phyloP scores from a whole-genome alignment of 176 grass and related monocot species.

The Avena sativa region DNA sequence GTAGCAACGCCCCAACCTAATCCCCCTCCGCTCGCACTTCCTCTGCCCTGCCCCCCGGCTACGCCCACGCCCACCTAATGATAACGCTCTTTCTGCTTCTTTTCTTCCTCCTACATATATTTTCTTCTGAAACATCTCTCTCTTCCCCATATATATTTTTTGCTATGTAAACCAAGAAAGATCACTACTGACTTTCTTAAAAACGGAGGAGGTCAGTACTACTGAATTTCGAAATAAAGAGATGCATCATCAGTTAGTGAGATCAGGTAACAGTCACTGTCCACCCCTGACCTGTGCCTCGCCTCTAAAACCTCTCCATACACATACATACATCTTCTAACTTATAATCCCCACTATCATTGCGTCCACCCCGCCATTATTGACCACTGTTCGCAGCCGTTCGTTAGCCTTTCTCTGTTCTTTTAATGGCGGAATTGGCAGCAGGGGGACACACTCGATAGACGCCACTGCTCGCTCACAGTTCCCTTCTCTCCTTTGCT shows the following conservation, averaged over 20 bases:
- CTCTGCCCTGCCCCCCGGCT: neutral
- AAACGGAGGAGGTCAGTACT: too few relatives aligned
- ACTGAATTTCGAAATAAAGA: constrained; percentile 20
- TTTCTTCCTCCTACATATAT: neutral
- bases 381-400: constrained; percentile 29
- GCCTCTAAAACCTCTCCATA: neutral
- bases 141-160: neutral
- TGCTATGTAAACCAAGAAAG: neutral
- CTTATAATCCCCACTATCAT: neutral
- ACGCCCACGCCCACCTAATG: constrained; percentile 35
- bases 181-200: neutral
- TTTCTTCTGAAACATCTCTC: neutral
- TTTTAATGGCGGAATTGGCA: constrained; percentile 44
- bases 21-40: constrained; percentile 4
- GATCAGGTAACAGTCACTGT: constrained; percentile 7
- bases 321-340: neutral
- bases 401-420: constrained; percentile 38
- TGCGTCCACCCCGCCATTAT: constrained; percentile 40
- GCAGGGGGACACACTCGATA: constrained; percentile 28
- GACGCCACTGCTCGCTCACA: neutral
- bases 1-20: constrained; percentile 50
- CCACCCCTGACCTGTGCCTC: neutral
- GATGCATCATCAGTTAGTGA: neutral
- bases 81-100: neutral
- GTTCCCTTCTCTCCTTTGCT: constrained; percentile 24